Base-by-base conservation (phyloP, 2,329 filamentous ascomycete species). In the Pseudopyricularia javanii region DNA sequence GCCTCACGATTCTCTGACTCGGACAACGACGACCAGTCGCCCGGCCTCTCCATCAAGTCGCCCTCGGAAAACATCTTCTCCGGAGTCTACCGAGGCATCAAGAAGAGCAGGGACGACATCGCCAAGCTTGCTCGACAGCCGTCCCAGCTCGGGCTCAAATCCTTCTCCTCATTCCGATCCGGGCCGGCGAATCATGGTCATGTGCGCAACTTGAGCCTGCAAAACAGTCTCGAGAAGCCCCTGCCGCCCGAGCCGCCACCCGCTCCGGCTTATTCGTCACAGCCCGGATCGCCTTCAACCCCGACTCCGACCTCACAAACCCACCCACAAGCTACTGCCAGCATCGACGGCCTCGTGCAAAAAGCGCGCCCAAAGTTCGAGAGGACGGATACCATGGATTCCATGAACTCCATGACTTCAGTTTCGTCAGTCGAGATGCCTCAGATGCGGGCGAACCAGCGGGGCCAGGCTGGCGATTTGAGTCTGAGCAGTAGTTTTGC, bases 141-240 rank as follows among this genome's bases (percentile, higher is more conserved):
- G 11, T 75, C 75, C 4, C 68, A 69, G 30, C 58, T 59, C 37
- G 67, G 63, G 51, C 61, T 71, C 43, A 71, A 68, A 54, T 59
- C 64, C 7, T 63, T 63, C 52, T 56, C 59, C 49, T 63, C 58
- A 47, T 54, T 54, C 26, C 57, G 55, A 47, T 54, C 58, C 37
- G 55, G 59, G 6, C 50, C 55, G 20, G 58, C 59, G 30, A 55
- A 55, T 8, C 56, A 60, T 34, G 69, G 75, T 66, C 75, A 80
- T 79, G 76, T 67, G 54, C 70, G 74, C 58, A 75, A 72, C 59
- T 56, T 78, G 62, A 81, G 73, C 57, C 64, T 80, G 50, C 76
- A 78, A 60, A 68, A 75, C 54, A 80, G 76, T 59, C 75, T 81
- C 57, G 71, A 73, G 59, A 82, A 82, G 63, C 78, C 78, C 49